Conservation (phyloP, 1,284 basidiomycete species). For the Caloboletus inedulis region DNA sequence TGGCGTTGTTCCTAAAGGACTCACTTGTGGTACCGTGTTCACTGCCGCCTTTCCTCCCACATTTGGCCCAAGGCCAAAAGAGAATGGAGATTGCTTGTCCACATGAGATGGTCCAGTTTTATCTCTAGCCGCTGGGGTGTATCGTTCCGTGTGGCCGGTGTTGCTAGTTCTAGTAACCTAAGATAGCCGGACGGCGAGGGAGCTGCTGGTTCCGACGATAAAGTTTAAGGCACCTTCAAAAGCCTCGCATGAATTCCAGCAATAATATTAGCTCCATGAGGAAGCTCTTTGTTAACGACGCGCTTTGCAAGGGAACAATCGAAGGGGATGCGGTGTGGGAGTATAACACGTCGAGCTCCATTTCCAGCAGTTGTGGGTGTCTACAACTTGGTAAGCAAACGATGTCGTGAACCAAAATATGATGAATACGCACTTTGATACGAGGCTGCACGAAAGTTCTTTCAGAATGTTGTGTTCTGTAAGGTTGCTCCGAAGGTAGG, state of each 20-base stretch:
- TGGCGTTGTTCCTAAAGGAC: no score
- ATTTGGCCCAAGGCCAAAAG: no score
- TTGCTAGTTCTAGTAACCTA: background rate
- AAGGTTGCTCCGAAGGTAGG: constrained; percentile 18
- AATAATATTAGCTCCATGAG: constrained; percentile 24
- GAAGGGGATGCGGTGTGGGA: constrained; percentile 17
- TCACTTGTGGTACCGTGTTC: no score
- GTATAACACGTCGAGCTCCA: constrained; percentile 27
- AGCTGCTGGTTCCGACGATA: background rate
- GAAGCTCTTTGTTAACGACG: constrained; percentile 23
- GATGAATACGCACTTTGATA: constrained; percentile 15
- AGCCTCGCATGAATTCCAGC: constrained; percentile 24
- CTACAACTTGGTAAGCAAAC: constrained; percentile 4
- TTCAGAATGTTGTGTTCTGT: constrained; percentile 26
- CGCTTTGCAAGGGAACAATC: constrained; percentile 12
- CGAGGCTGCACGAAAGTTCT: constrained; percentile 24
- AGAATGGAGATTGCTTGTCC: no score
- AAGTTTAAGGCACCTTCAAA: constrained; percentile 8
- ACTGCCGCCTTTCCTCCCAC: no score
- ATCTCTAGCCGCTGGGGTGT: background rate
- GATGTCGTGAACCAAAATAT: background rate
- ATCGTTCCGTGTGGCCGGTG: background rate
- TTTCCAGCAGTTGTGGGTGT: constrained; percentile 22
- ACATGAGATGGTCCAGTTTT: background rate
- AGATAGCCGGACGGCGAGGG: no score